Conservation (phyloP, 2,329 filamentous ascomycete genomes). For the Arthrinium puccinioides region DNA sequence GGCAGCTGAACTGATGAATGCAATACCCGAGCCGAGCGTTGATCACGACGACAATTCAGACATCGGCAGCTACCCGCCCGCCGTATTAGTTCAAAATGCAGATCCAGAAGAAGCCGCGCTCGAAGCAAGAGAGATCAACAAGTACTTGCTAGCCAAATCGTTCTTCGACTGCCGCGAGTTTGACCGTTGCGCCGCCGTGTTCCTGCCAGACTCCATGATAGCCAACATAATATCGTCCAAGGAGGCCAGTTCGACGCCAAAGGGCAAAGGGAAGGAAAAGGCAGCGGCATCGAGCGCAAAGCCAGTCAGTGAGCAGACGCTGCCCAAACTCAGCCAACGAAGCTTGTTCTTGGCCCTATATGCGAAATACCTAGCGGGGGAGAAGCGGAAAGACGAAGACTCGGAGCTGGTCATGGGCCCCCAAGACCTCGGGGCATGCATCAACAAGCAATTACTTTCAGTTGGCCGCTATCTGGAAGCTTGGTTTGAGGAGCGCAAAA, state of each 20-base stretch:
- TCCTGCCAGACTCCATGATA: conserved; percentile 74
- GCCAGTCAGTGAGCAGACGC: conserved; percentile 13
- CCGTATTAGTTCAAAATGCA: conserved; percentile 46
- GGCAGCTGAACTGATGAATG: conserved; percentile 88
- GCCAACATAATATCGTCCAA: conserved; percentile 53
- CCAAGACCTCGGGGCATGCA: conserved; percentile 74
- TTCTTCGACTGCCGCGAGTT: conserved; percentile 94
- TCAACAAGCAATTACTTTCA: conserved; percentile 76
- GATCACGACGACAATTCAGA: conserved; percentile 20
- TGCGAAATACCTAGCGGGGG: conserved; percentile 84
- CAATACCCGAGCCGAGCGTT: conserved; percentile 53
- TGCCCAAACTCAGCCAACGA: conserved; percentile 72
- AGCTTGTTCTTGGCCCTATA: conserved; percentile 89
- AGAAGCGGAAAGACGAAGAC: conserved; percentile 94
- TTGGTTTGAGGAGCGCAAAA: conserved; percentile 66
- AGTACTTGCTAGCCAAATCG: conserved; percentile 84
- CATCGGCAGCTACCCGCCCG: conserved; percentile 33
- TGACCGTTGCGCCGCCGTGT: conserved; percentile 85
- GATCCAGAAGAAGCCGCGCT: conserved; percentile 68
- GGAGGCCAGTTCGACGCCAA: conserved; percentile 27
- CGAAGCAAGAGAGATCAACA: conserved; percentile 72
- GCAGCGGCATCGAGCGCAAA: conserved; percentile 25
- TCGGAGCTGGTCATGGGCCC: conserved; percentile 96
- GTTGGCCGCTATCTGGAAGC: conserved; percentile 70
- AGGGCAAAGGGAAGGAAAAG: conserved; percentile 56